phyloP scores from a whole-genome alignment of 352 stramenopile species.

The Pythium chondricola region DNA sequence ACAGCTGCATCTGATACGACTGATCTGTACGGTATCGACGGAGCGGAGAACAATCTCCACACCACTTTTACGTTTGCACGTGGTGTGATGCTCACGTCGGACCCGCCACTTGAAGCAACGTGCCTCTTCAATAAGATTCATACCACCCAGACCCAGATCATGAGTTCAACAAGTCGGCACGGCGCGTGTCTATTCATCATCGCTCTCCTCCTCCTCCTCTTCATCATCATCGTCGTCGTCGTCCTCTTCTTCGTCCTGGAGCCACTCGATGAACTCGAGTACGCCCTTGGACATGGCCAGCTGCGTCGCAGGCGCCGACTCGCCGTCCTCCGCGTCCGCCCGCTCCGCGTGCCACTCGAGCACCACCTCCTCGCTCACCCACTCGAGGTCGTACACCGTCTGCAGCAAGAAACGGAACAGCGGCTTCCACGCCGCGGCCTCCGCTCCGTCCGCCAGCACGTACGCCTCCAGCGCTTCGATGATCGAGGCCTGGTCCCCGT shows the following conservation, averaged over 20 bases:
- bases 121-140: too few relatives aligned
- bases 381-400: slow-evolving; percentile 91
- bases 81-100: too few relatives aligned
- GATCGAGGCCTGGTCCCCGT: slow-evolving; percentile 60
- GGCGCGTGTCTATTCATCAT: background rate
- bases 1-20: too few relatives aligned
- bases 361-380: slow-evolving; percentile 90
- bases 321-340: slow-evolving; percentile 9
- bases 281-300: slow-evolving; percentile 74
- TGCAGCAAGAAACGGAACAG: slow-evolving; percentile 93
- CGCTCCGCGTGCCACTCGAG: slow-evolving; percentile 77
- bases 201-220: slow-evolving; percentile 19
- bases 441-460: slow-evolving; percentile 26
- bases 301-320: slow-evolving; percentile 19
- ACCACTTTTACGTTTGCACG: too few relatives aligned
- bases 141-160: too few relatives aligned
- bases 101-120: too few relatives aligned
- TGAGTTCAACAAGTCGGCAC: too few relatives aligned
- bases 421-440: slow-evolving; percentile 37
- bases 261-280: slow-evolving; percentile 93
- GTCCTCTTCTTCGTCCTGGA: slow-evolving; percentile 67
- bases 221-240: slow-evolving; percentile 37
- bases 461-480: slow-evolving; percentile 57
- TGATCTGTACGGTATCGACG: too few relatives aligned
- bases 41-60: too few relatives aligned